These are phyloP conservation scores for Danielia reshetovae DNA, from an alignment of 805 yeast genomes.

Conservation along the genomic window DNA sequence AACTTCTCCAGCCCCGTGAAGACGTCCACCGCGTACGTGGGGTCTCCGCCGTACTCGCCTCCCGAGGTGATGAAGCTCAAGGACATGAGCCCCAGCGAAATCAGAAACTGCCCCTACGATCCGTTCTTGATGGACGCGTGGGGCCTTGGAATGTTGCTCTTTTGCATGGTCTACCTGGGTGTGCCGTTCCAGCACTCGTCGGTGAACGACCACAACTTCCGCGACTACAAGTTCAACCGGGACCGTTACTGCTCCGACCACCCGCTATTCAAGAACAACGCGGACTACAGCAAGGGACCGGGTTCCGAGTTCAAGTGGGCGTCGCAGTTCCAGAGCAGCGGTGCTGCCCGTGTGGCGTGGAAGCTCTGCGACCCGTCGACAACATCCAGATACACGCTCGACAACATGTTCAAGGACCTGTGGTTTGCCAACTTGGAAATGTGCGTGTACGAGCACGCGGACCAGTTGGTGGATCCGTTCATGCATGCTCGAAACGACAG, in stretches of 20 bases:
- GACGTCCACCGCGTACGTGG: conserved; percentile 50
- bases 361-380: conserved; percentile 65
- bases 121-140: conserved; percentile 70
- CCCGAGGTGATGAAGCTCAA: conserved; percentile 66
- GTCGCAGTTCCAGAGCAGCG: conserved; percentile 51
- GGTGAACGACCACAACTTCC: conserved; percentile 45
- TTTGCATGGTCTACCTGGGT: conserved; percentile 53
- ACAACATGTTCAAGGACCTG: conserved; percentile 54
- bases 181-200: conserved; percentile 58
- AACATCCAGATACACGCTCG: conserved; percentile 49
- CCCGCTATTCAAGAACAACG: conserved; percentile 46
- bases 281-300: conserved; percentile 50
- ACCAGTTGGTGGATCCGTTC: conserved; percentile 36
- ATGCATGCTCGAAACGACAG: conserved; percentile 16
- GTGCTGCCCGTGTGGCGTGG: conserved; percentile 71
- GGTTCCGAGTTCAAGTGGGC: conserved; percentile 73
- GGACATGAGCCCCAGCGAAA: conserved; percentile 27
- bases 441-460: conserved; percentile 52
- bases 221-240: conserved; percentile 54
- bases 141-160: conserved; percentile 68
- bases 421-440: conserved; percentile 60
- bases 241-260: conserved; percentile 36
- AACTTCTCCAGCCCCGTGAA: conserved; percentile 43
- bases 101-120: conserved; percentile 46
- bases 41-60: conserved; percentile 78